These are phyloP conservation scores for Erysimum cheiranthoides DNA, from an alignment of 345 rosid species.

Conservation along the genomic window DNA sequence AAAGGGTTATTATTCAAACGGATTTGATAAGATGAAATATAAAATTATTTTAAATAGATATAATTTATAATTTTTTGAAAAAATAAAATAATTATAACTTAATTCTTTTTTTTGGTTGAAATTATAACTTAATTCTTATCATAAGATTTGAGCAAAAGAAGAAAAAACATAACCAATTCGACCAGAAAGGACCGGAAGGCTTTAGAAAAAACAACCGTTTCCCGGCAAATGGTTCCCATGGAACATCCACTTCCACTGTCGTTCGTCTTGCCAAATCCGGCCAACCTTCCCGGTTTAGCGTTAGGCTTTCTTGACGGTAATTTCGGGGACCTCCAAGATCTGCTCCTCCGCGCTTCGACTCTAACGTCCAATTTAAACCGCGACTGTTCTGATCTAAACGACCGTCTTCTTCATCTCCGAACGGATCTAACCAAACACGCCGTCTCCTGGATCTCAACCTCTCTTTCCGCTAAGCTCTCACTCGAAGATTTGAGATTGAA, in stretches of 20 bases:
- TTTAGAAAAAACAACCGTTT: neutral
- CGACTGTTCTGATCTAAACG: conserved; percentile 48
- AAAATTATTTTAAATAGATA: too few species aligned
- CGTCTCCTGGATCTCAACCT: conserved; percentile 76
- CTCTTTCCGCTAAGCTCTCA: conserved; percentile 53
- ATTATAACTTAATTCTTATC: too few species aligned
- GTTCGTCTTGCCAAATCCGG: conserved; percentile 47
- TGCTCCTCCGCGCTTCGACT: conserved; percentile 45
- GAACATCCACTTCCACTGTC: conserved; percentile 34
- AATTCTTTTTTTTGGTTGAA: too few species aligned
- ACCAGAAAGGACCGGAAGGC: neutral
- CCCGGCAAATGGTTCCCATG: conserved; percentile 42
- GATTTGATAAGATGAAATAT: too few species aligned
- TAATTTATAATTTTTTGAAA: neutral
- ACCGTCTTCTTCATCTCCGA: conserved; percentile 51
- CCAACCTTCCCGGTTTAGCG: conserved; percentile 44
- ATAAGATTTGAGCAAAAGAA: too few species aligned
- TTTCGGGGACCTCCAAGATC: conserved; percentile 53
- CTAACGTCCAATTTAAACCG: conserved; percentile 49
- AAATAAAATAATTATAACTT: too few species aligned
- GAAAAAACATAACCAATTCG: neutral
- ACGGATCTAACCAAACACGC: conserved; percentile 51
- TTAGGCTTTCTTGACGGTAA: conserved; percentile 52
- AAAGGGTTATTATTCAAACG: too few species aligned
- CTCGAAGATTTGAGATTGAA: conserved; percentile 46